Evolutionary conservation across 441 rosid species (phyloP).

Genomic region (Populus hybrid): DNA sequence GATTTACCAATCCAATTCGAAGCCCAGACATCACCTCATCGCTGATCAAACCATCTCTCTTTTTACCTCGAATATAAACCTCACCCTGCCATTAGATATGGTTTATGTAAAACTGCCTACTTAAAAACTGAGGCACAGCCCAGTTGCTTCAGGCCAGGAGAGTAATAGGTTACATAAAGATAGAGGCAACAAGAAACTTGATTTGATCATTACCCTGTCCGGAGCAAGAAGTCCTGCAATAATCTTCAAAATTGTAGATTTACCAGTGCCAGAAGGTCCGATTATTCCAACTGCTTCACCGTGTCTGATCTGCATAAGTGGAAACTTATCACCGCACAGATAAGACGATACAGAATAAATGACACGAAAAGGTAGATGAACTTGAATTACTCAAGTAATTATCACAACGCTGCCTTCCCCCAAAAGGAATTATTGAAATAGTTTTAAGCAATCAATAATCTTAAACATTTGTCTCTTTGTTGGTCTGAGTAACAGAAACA

Average conservation of each 20-base stretch:
- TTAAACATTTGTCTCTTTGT: neutral
- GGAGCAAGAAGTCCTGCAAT: conserved; percentile 99
- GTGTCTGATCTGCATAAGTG: conserved; percentile 62
- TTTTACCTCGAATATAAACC: conserved; percentile 81
- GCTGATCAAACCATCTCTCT: conserved; percentile 79
- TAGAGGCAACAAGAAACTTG: neutral
- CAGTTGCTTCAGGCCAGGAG: neutral
- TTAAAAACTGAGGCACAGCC: neutral
- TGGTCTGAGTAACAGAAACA: neutral
- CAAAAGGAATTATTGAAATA: neutral
- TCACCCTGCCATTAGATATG: conserved; percentile 60
- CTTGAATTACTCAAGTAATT: neutral
- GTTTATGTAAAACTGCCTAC: neutral
- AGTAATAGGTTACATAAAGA: neutral
- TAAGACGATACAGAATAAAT: neutral
- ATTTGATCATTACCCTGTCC: conserved; percentile 55
- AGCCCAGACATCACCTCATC: conserved; percentile 85
- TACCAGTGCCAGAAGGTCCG: conserved; percentile 98
- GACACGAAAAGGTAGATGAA: neutral
- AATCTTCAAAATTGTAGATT: conserved; percentile 88
- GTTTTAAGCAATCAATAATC: neutral
- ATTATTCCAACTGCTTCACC: conserved; percentile 98
- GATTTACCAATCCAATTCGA: conserved; percentile 83
- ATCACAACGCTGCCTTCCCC: no score
- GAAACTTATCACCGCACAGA: neutral